Conservation (phyloP, 345 rosid genomes). For the Pugionium cornutum region DNA sequence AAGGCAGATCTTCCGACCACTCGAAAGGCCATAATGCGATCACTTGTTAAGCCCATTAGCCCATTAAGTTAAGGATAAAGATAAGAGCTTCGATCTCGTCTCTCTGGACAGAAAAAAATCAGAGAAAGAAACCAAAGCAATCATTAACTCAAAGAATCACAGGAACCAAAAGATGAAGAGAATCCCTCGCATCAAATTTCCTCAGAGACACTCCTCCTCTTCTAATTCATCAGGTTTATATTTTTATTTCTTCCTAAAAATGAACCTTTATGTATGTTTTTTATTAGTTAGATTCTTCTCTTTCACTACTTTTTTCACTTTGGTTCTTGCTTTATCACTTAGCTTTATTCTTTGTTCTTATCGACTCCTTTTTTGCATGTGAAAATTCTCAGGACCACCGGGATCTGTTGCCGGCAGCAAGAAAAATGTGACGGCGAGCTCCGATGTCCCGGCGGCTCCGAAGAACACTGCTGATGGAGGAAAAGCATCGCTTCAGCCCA, state of each 20-base stretch:
- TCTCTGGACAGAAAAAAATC: conserved; percentile 18
- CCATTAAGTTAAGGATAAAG: conserved; percentile 35
- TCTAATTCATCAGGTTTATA: conserved; percentile 34
- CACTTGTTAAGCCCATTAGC: conserved; percentile 7
- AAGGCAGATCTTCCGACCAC: no score
- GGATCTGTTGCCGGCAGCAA: conserved; percentile 30
- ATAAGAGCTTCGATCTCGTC: conserved; percentile 18
- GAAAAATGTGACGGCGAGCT: conserved; percentile 42
- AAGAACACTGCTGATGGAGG: conserved; percentile 62
- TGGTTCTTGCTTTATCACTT: conserved; percentile 25
- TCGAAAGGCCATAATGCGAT: no score
- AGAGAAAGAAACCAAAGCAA: background rate
- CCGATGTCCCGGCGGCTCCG: conserved; percentile 67
- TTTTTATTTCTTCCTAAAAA: conserved; percentile 1
- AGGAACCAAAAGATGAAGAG: conserved; percentile 48
- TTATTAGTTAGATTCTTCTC: background rate
- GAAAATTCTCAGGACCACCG: conserved; percentile 24
- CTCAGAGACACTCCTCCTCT: conserved; percentile 53
- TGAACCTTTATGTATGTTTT: background rate
- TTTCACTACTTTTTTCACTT: background rate
- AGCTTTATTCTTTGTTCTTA: background rate
- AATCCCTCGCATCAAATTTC: conserved; percentile 74
- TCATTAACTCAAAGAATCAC: conserved; percentile 13
- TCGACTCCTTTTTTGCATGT: background rate
- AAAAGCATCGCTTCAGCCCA: conserved; percentile 81